Evolutionary conservation across 2,329 filamentous ascomycete species (phyloP), one percentile per base, ranked within the genome.

Genomic region (Hypoxylon sp.): DNA sequence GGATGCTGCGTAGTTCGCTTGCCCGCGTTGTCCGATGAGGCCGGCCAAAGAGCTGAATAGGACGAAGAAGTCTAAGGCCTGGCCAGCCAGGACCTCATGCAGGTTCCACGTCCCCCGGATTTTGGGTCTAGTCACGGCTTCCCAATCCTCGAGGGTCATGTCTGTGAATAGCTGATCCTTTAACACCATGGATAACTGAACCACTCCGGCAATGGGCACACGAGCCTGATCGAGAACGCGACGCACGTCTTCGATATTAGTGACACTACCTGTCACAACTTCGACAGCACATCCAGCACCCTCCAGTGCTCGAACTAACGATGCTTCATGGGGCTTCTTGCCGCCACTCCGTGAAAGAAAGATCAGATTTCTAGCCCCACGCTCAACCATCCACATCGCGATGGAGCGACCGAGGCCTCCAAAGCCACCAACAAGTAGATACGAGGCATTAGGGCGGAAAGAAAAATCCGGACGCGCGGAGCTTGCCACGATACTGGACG

Each of bases 301-400:
- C 9, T 72, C 29, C 3, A 77, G 52, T 52, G 73, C 74, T 8
- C 59, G 63, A 3, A 69, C 59, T 10, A 74, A 59, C 0, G 67
- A 58, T 39, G 31, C 59, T 59, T 58, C 58, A 24, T 42, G 19
- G 19, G 46, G 46, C 4, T 19, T 51, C 9, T 31, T 33, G 5
- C 70, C 70, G 11, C 71, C 76, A 13, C 73, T 77, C 11, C 81
- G 75, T 6, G 80, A 82, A 1, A 83, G 75, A 44, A 82, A 77
- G 4, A 80, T 74, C 4, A 84, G 72, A 54, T 79, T 70, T 10
- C 75, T 73, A 2, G 83, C 83, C 0, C 83, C 83, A 22, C 76
- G 74, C 1, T 78, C 73, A 1, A 75, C 78, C 71, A 79, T 74
- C 74, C 74, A 79, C 1, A 60, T 64, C 0, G 74, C 54, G 8